These are phyloP conservation scores for Metschnikowia lunata DNA, from an alignment of 805 yeast genomes.

Conservation along the genomic window DNA sequence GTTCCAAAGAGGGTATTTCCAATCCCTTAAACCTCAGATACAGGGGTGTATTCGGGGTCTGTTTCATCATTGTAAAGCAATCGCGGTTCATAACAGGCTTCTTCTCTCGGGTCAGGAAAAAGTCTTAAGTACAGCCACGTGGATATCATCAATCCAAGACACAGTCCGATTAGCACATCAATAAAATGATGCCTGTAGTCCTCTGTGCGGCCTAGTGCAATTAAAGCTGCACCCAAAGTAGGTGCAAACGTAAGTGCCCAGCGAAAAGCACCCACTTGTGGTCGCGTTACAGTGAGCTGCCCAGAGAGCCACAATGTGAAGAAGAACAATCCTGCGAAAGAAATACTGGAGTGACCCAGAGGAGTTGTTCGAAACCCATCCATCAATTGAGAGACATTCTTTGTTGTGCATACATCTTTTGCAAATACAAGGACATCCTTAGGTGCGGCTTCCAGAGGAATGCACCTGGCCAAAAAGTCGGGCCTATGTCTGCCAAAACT, in stretches of 20 bases:
- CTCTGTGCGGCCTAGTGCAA: conserved; percentile 82
- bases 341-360: conserved; percentile 71
- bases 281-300: conserved; percentile 47
- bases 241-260: conserved; percentile 52
- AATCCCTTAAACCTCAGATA: conserved; percentile 7
- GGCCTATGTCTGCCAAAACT: conserved; percentile 91
- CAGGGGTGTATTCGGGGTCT: conserved; percentile 13
- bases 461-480: conserved; percentile 83
- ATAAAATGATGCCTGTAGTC: conserved; percentile 93
- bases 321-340: conserved; percentile 66
- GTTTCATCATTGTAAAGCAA: conserved; percentile 13
- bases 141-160: conserved; percentile 61
- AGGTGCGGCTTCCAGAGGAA: conserved; percentile 60
- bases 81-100: conserved; percentile 39
- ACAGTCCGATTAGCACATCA: conserved; percentile 73
- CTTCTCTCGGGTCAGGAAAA: conserved; percentile 40
- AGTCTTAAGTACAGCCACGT: conserved; percentile 51
- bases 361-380: conserved; percentile 85
- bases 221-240: conserved; percentile 59
- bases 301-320: conserved; percentile 64
- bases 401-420: conserved; percentile 61
- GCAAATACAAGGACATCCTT: conserved; percentile 51
- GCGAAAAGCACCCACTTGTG: conserved; percentile 60
- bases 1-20: too few relatives aligned
- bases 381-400: conserved; percentile 37